Base-by-base conservation (phyloP, 2,329 filamentous ascomycete genomes). In the Fusarium sp. region DNA sequence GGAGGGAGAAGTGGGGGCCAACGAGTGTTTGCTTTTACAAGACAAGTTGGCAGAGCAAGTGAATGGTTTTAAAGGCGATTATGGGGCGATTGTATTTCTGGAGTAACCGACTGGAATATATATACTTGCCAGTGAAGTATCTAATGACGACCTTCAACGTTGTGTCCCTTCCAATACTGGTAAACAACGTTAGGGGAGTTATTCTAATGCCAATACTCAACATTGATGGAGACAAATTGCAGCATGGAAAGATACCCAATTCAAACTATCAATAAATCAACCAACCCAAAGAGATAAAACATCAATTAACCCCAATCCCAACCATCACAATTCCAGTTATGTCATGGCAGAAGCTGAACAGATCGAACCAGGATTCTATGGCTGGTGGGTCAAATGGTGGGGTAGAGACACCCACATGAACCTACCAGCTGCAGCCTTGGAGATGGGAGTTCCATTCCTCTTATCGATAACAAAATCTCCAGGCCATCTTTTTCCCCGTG, bases 381-480 rank as follows among this genome's bases (percentile, higher is more conserved):
- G 8, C 35, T 24, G 36, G 69, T 70, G 66, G 67, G 59, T 49
- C 59, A 24, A 29, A 58, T 66, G 58, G 72, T 70, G 74, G 72
- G 66, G 68, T 66, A 53, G 20, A 22, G 27, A 51, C 33, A 62
- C 35, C 55, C 20, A 60, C 36, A 38, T 42, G 40, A 69, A 59
- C 65, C 53, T 24, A 36, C 35, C 46, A 53, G 17, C 46, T 53
- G 46, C 27, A 53, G 46, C 46, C 46, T 53, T 44, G 33, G 6
- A 40, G 16, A 40, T 44, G 20, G 40, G 42, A 44, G 42, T 44
- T 27, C 22, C 56, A 59, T 59, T 53, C 2, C 8, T 17, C 71
- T 81, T 81, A 81, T 81, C 80, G 80, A 81, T 81, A 81, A 80
- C 64, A 70, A 74, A 74, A 57, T 42, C 61, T 56, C 63, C 69